Base-by-base conservation (phyloP, 2,329 filamentous ascomycete species). In the Hymenoscyphus linearis region DNA sequence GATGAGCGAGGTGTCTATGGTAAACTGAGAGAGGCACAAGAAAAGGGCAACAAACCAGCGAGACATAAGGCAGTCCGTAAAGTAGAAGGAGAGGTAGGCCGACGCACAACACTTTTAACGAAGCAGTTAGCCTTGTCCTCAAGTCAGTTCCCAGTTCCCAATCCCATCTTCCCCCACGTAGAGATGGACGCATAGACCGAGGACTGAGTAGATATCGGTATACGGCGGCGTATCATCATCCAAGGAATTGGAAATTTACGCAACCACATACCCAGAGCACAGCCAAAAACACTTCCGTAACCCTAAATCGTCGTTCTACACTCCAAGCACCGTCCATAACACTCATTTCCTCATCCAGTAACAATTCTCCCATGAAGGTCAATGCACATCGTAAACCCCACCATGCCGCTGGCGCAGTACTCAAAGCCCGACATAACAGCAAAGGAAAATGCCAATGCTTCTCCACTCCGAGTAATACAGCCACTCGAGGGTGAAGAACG, bases 31-130 rank as follows among this genome's bases (percentile, higher is more conserved):
- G 59, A 35, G 14, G 25, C 22, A 18, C n/a, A 52, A 18, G 22
- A 44, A 35, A 18, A 52, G 22, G 35, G 16, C 13, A 34, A 75
- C 80, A 52, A 71, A 90, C 88, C 89, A 93, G 76, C 90, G 80
- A 64, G 88, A 91, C 89, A 93, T 92, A 69, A 93, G 82, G 74
- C 89, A 91, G 76, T 93, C 89, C 61, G 88, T 90, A 73, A 93
- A 93, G 77, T 91, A 90, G 75, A 91, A 93, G 57, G 88, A 89
- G 63, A 92, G 81, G 74, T 91, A 91, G 59, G 87, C 89, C 22
- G 88, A 90, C 62, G 88, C 86, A 70, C 84, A 85, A 76, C 88
- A 91, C 89, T 91, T 69, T 52, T 7, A 14, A 27, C 16, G 6
- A 31, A 52, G 16, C 12, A 52, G 25, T 40, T 26, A 37, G 40